Evolutionary conservation across 176 grass and related monocot genomes (phyloP).

Genomic region (Carex parvula): DNA sequence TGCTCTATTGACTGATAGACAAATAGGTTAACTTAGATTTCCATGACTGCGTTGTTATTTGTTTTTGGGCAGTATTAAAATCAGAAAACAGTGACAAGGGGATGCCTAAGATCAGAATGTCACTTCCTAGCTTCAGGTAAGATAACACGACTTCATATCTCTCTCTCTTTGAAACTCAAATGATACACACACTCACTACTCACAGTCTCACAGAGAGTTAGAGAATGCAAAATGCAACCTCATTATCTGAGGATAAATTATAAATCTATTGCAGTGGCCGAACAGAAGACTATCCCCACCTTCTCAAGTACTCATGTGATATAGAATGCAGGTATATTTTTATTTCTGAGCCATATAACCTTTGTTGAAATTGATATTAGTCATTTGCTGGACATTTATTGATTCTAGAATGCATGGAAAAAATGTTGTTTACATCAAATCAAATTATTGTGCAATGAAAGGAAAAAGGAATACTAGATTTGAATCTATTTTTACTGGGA

Average conservation of each 20-base stretch:
- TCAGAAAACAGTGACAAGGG: constrained; percentile 42
- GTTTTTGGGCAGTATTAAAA: constrained; percentile 31
- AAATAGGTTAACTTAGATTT: not conserved
- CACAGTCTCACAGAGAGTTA: not conserved
- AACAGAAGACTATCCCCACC: constrained; percentile 60
- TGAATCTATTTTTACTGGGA: not conserved
- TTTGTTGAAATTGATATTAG: not conserved
- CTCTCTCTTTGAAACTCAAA: not conserved
- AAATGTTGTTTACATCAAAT: not conserved
- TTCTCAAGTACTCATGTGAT: constrained; percentile 90
- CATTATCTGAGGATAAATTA: constrained; percentile 23
- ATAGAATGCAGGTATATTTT: constrained; percentile 70
- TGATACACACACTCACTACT: not conserved
- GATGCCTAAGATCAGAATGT: constrained; percentile 84
- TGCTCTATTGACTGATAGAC: constrained; percentile 4
- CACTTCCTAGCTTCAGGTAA: constrained; percentile 96
- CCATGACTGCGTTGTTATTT: not conserved
- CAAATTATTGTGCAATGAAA: not conserved
- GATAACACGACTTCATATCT: constrained; percentile 20
- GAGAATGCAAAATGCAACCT: not conserved
- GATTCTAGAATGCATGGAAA: not conserved
- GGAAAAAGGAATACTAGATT: not conserved
- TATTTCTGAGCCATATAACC: not conserved
- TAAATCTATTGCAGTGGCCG: constrained; percentile 61
- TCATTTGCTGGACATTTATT: constrained; percentile 2